Evolutionary conservation across 805 yeast species (phyloP).

Genomic region (Spathaspora passalidarum): DNA sequence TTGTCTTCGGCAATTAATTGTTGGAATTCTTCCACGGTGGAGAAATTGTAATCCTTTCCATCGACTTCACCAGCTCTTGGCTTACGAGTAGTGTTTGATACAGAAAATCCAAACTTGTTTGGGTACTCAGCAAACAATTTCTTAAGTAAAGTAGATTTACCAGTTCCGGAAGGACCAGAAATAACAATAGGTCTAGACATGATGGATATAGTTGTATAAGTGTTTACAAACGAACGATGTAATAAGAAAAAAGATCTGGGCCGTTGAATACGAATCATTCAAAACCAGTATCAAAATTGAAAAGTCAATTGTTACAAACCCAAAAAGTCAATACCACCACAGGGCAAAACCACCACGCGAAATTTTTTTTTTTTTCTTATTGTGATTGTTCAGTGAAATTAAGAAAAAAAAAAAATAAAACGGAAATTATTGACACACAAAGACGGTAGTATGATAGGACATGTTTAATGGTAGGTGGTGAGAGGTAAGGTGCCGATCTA

Average conservation of each 20-base stretch:
- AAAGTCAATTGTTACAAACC: no score
- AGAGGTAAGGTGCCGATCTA: no score
- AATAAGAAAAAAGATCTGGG: not conserved
- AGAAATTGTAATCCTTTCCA: constrained; percentile 88
- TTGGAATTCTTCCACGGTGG: constrained; percentile 76
- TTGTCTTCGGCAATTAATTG: constrained; percentile 66
- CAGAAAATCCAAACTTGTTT: constrained; percentile 85
- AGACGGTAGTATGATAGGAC: no score
- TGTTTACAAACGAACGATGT: not conserved
- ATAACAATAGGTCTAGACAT: constrained; percentile 79
- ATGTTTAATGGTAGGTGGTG: no score
- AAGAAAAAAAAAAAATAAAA: no score
- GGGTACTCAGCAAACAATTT: constrained; percentile 89
- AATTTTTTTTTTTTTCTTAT: no score
- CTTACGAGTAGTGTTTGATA: constrained; percentile 85
- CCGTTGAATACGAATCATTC: not conserved
- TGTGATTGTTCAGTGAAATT: no score
- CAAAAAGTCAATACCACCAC: no score
- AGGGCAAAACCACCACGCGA: no score
- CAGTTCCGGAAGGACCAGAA: constrained; percentile 97
- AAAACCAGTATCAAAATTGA: no score
- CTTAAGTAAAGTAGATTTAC: constrained; percentile 91
- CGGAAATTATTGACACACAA: no score
- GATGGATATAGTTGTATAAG: not conserved
- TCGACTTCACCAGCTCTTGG: constrained; percentile 91